Conservation (phyloP, 139 green algal species). For the Monoraphidium neglectum region DNA sequence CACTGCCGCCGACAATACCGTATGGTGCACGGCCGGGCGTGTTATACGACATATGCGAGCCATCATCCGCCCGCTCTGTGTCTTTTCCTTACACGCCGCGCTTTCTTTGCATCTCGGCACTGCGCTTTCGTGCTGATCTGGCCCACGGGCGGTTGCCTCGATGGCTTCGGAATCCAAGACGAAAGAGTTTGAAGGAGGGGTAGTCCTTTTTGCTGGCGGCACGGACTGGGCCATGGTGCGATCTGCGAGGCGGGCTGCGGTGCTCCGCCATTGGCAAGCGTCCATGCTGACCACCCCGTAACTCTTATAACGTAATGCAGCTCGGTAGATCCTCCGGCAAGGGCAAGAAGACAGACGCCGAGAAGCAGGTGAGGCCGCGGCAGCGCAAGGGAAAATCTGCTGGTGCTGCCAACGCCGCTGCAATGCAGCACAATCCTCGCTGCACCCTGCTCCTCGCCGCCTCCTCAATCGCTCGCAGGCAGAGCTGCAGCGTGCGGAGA, state of each 20-base stretch:
- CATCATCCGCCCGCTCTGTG: no score
- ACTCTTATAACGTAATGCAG: constrained; percentile 2
- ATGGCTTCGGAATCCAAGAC: no score
- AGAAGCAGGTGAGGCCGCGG: constrained; percentile 22
- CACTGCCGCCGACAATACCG: no score
- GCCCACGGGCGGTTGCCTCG: no score
- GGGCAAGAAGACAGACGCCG: constrained; percentile 41
- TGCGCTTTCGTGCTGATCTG: no score
- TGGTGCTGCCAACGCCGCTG: background rate
- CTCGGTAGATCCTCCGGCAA: constrained; percentile 33
- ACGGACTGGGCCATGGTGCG: constrained; percentile 69
- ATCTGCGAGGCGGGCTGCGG: no score
- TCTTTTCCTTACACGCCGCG: no score
- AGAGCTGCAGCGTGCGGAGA: constrained; percentile 50
- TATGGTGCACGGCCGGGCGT: no score
- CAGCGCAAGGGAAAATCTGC: background rate
- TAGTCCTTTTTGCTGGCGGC: constrained; percentile 75
- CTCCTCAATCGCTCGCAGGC: constrained; percentile 25
- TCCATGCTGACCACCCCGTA: no score
- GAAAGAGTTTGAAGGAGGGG: constrained; percentile 46
- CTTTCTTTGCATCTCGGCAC: no score
- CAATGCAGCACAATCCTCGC: background rate
- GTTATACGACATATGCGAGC: no score
- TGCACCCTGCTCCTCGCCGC: background rate
- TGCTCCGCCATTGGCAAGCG: no score